Evolutionary conservation across 2,329 filamentous ascomycete genomes (phyloP).

Genomic region (Fusarium sp.): DNA sequence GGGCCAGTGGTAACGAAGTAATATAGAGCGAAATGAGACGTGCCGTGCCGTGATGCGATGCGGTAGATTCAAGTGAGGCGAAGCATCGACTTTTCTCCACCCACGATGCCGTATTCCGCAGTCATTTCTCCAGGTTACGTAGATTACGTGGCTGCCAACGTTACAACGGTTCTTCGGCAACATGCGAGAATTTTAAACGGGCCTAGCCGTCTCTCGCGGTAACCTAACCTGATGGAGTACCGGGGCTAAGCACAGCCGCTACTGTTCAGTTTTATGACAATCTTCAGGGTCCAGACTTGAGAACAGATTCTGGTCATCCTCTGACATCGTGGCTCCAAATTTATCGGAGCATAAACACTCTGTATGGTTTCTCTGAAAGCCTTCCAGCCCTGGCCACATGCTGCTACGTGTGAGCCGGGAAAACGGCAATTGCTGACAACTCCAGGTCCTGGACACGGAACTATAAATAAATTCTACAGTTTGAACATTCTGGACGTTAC

Average conservation of each 20-base stretch:
- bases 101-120: conserved; percentile 15
- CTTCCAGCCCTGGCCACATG: no score
- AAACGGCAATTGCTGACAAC: no score
- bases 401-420: no score
- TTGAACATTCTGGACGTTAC: no score
- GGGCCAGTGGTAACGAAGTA: conserved; percentile 4
- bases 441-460: no score
- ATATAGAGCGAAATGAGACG: background rate
- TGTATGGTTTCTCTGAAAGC: no score
- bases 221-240: background rate
- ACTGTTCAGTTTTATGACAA: background rate
- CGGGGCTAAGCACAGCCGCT: background rate
- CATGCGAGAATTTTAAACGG: background rate
- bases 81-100: conserved; percentile 13
- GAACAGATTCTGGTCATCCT: no score
- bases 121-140: conserved; percentile 7
- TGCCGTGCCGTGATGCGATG: background rate
- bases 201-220: background rate
- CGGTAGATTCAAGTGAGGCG: conserved; percentile 4
- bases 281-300: background rate
- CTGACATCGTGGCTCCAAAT: no score
- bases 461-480: no score
- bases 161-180: conserved; percentile 15
- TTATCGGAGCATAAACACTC: no score
- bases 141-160: conserved; percentile 18